Conservation (phyloP, 371 early-diverging fungal species). For the Mucor sp. region DNA sequence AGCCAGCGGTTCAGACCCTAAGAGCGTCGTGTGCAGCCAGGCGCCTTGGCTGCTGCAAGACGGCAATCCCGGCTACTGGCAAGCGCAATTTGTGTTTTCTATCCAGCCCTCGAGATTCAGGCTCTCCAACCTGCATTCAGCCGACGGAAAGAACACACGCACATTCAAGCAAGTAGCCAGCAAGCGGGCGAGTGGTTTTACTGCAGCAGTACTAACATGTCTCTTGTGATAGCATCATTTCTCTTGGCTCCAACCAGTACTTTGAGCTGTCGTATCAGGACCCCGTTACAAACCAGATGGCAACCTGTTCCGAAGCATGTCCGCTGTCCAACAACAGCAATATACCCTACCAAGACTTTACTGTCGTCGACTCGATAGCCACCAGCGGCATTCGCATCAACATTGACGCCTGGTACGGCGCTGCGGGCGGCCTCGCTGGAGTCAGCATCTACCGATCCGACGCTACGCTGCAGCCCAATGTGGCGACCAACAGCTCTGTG, state of each 20-base stretch:
- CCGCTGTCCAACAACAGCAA: conserved; percentile 50
- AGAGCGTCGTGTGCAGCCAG: conserved; percentile 34
- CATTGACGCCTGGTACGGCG: conserved; percentile 72
- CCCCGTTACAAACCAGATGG: conserved; percentile 45
- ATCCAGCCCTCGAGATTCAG: conserved; percentile 70
- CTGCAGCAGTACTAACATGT: neutral
- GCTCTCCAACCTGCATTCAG: conserved; percentile 53
- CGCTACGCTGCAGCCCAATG: conserved; percentile 48
- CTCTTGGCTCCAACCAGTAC: conserved; percentile 48
- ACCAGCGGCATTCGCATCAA: conserved; percentile 61
- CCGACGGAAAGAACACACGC: conserved; percentile 61
- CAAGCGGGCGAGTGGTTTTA: too few species aligned
- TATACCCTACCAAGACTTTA: conserved; percentile 66
- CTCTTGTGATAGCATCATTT: conserved; percentile 35
- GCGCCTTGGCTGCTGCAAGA: conserved; percentile 68
- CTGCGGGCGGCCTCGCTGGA: conserved; percentile 72
- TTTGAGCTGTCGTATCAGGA: conserved; percentile 65
- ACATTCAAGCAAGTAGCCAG: conserved; percentile 46
- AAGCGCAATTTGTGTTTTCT: conserved; percentile 58
- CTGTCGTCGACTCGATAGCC: conserved; percentile 36
- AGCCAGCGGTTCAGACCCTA: conserved; percentile 31
- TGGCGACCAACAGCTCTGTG: conserved; percentile 21
- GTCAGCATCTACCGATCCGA: conserved; percentile 71
- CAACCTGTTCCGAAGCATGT: conserved; percentile 64
- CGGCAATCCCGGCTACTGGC: conserved; percentile 73